phyloP scores from a whole-genome alignment of 495 filamentous ascomycete species.

The Podospora comata region DNA sequence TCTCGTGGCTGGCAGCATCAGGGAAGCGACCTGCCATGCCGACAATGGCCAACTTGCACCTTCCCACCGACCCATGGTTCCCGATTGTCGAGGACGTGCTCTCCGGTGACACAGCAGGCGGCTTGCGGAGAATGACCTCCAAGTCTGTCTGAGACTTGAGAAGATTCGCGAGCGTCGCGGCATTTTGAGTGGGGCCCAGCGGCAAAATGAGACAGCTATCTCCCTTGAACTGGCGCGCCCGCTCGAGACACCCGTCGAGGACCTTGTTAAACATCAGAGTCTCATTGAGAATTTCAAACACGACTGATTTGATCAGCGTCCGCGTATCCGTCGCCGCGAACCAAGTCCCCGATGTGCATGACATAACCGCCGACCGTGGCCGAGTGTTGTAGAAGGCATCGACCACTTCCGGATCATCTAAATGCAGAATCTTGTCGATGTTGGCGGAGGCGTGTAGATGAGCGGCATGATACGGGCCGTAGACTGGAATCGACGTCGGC shows the following conservation, averaged over 20 bases:
- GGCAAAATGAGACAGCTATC: constrained; percentile 51
- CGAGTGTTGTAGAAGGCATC: constrained; percentile 45
- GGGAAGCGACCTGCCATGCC: constrained; percentile 77
- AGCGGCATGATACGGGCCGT: constrained; percentile 76
- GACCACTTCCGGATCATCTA: constrained; percentile 37
- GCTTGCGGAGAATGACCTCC: constrained; percentile 39
- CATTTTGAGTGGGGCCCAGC: constrained; percentile 50
- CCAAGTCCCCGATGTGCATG: constrained; percentile 51
- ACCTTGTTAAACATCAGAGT: constrained; percentile 58
- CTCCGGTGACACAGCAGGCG: constrained; percentile 35
- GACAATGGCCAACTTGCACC: constrained; percentile 62
- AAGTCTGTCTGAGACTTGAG: constrained; percentile 40
- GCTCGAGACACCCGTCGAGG: constrained; percentile 50
- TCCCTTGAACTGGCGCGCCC: constrained; percentile 37
- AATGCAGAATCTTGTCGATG: constrained; percentile 56
- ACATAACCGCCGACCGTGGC: constrained; percentile 57
- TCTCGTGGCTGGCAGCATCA: constrained; percentile 60
- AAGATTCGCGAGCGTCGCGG: constrained; percentile 40
- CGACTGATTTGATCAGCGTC: constrained; percentile 48
- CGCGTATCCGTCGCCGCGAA: constrained; percentile 47
- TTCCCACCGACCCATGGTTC: constrained; percentile 42
- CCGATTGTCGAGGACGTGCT: constrained; percentile 35
- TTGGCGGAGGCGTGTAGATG: constrained; percentile 65
- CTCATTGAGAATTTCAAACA: constrained; percentile 58
- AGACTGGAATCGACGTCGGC: constrained; percentile 63